Base-by-base conservation (phyloP, 2,329 filamentous ascomycete species). In the Colletotrichum navitas region DNA sequence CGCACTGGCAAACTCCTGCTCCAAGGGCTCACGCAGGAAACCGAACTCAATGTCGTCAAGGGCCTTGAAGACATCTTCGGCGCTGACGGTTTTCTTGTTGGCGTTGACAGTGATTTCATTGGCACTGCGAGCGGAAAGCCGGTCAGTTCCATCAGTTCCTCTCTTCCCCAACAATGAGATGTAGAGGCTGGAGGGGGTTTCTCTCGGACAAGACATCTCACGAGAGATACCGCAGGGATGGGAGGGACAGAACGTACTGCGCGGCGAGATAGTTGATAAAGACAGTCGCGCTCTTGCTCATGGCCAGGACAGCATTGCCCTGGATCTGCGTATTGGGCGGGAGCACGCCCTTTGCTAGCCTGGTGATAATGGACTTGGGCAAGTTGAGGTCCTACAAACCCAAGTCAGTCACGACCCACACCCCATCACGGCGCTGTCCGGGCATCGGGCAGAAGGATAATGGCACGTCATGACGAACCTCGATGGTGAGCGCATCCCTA, bases 291-390 rank as follows among this genome's bases (percentile, higher is more conserved):
- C 92, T 93, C 82, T 95, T 95, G 75, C 89, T 92, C 83, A 96
- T 87, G 12, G 93, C 93, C 63, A 94, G 82, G 66, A 95, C 88
- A 52, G 93, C 93, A 83, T 94, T 94, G 77, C 91, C 93, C 79
- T 95, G 93, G 60, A 95, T 93, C 81, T 94, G 92, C 6, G 93
- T 95, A 79, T 94, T 94, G 7, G 92, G 87, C 0, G 93, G 93
- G 6, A 96, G 84, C 7, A 94, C 92, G 51, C 92, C 92, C 83
- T 95, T 95, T 51, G 93, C 92, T 43, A 96, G 86, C 65, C 93
- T 87, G 64, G 92, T 92, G 75, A 95, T 91, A 81, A 95, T 94
- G 8, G 92, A 94, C 78, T 93, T 94, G 41, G 93, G 93, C 18
- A 96, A 86, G 73, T 87, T 91, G 68, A 95, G 88, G 78, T 95